These are phyloP conservation scores for Poa annua DNA, from an alignment of 176 grass and related monocot genomes.

Conservation along the genomic window DNA sequence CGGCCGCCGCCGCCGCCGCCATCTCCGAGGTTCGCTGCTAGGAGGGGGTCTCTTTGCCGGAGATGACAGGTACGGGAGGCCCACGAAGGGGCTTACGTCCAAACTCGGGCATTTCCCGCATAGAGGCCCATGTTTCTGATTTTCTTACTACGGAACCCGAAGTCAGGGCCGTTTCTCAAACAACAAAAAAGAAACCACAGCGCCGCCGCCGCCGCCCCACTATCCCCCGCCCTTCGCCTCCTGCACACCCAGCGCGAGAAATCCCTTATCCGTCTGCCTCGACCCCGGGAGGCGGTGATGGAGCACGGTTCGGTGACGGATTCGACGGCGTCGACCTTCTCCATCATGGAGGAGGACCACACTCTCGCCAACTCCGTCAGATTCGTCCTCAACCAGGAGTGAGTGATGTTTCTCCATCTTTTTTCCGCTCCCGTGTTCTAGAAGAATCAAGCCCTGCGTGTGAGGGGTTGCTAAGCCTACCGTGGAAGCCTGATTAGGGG, in stretches of 20 bases:
- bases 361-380: constrained; percentile 77
- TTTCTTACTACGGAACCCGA: not conserved
- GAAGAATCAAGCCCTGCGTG: not conserved
- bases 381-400: constrained; percentile 95
- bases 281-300: constrained; percentile 43
- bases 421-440: not conserved
- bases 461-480: not conserved
- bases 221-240: not conserved
- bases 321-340: constrained; percentile 67
- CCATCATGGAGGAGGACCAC: constrained; percentile 84
- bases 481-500: not conserved
- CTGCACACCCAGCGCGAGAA: constrained; percentile 4
- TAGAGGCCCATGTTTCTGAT: not conserved
- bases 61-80: not conserved
- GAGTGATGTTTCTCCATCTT: constrained; percentile 38
- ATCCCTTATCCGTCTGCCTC: not conserved
- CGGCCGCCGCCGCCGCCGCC: constrained; percentile 46
- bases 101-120: not conserved
- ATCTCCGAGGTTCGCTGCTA: not conserved
- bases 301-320: constrained; percentile 73
- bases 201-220: not conserved
- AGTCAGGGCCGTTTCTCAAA: too few relatives aligned
- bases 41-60: not conserved
- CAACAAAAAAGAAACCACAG: too few relatives aligned
- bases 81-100: not conserved